Conservation (phyloP, 768 basidiomycete species). For the Rhizopogon roseolus region DNA sequence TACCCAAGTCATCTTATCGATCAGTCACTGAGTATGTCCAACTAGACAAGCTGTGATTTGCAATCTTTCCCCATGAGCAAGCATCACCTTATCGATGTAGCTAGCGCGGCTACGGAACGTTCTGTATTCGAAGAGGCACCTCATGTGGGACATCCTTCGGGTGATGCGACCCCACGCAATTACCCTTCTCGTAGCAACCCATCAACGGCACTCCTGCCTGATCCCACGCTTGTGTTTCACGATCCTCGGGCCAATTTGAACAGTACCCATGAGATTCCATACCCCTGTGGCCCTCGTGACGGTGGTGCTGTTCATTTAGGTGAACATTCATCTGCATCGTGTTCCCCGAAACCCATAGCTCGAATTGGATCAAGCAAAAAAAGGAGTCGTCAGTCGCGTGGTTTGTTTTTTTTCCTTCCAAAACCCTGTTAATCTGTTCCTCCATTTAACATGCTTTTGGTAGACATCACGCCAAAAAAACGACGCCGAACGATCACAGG, state of each 20-base stretch:
- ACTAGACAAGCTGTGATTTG: not conserved
- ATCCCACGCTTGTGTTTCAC: not conserved
- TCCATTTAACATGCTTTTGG: not conserved
- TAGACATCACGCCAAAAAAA: slow-evolving; percentile 17
- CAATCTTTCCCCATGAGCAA: not conserved
- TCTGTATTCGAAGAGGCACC: not conserved
- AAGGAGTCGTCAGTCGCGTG: not conserved
- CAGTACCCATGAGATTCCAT: not conserved
- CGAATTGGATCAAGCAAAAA: not conserved
- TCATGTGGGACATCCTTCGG: not conserved
- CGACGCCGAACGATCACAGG: slow-evolving; percentile 13
- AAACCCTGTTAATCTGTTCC: slow-evolving; percentile 5
- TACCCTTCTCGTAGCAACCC: not conserved
- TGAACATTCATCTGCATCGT: not conserved
- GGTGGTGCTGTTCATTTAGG: not conserved
- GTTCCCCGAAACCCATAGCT: not conserved
- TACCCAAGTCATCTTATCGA: not conserved
- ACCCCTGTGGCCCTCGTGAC: not conserved
- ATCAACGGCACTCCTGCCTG: not conserved
- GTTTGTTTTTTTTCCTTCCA: not conserved
- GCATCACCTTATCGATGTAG: not conserved
- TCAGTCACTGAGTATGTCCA: not conserved
- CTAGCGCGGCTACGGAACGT: not conserved
- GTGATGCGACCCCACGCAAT: not conserved
- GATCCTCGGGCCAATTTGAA: not conserved